Conservation (phyloP, 2,329 filamentous ascomycete species). For the Paramyrothecium roridum region DNA sequence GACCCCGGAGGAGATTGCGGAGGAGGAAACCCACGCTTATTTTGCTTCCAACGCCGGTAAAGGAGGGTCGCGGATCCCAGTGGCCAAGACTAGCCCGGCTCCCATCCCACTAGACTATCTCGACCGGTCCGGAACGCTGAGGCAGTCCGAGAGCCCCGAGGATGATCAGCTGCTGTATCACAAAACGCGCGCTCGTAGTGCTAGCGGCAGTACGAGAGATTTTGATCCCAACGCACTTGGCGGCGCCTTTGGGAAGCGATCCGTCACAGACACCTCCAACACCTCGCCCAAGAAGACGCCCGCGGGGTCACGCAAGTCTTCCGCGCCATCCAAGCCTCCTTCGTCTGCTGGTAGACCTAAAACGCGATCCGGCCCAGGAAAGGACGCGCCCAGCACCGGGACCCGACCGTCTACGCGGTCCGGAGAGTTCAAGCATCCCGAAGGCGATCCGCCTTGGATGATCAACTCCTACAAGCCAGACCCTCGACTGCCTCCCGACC, state of each 20-base stretch:
- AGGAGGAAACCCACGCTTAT: slow-evolving; percentile 50
- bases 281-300: slow-evolving; percentile 51
- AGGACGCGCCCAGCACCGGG: slow-evolving; percentile 40
- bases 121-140: slow-evolving; percentile 68
- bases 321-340: slow-evolving; percentile 34
- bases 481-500: slow-evolving; percentile 86
- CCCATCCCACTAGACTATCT: slow-evolving; percentile 70
- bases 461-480: slow-evolving; percentile 94
- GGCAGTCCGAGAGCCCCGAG: slow-evolving; percentile 50
- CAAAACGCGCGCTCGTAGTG: slow-evolving; percentile 67
- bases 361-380: slow-evolving; percentile 57
- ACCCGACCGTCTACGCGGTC: slow-evolving; percentile 62
- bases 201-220: slow-evolving; percentile 52
- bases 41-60: slow-evolving; percentile 51
- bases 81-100: slow-evolving; percentile 74
- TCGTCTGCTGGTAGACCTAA: slow-evolving; percentile 50
- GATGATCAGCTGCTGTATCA: slow-evolving; percentile 57
- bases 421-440: slow-evolving; percentile 67
- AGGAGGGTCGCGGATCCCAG: slow-evolving; percentile 78
- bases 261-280: slow-evolving; percentile 34
- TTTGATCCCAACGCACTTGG: slow-evolving; percentile 13
- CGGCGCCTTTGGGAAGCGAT: slow-evolving; percentile 30
- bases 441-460: slow-evolving; percentile 95
- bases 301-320: slow-evolving; percentile 38
- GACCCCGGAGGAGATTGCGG: slow-evolving; percentile 72